Evolutionary conservation across 192 early-diverging fungal species (phyloP).

Genomic region (Phlyctochytrium arcticum): DNA sequence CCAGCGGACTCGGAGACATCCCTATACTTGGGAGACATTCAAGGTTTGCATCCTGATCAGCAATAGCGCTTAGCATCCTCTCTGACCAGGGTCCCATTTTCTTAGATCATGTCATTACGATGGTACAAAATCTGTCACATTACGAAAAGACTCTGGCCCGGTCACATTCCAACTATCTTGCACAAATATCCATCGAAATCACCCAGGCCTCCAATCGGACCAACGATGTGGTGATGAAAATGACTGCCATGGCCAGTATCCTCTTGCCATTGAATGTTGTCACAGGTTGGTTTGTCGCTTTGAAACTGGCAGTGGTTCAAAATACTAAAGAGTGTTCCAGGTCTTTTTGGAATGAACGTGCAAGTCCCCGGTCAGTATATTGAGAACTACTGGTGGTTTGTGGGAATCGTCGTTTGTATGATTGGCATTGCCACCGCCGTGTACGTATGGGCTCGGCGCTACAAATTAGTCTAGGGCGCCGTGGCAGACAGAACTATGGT

Average conservation of each 20-base stretch:
- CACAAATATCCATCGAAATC: slow-evolving; percentile 72
- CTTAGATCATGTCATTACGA: slow-evolving; percentile 70
- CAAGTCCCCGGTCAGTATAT: slow-evolving; percentile 44
- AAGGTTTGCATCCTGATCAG: slow-evolving; percentile 28
- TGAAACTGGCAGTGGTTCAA: neutral
- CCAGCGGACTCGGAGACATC: slow-evolving; percentile 41
- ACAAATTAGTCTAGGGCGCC: slow-evolving; percentile 13
- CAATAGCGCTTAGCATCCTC: neutral
- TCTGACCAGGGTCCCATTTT: neutral
- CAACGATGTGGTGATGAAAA: slow-evolving; percentile 80
- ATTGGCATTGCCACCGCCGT: slow-evolving; percentile 15
- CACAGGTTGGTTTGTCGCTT: slow-evolving; percentile 52
- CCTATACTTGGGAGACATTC: slow-evolving; percentile 61
- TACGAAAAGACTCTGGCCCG: slow-evolving; percentile 71
- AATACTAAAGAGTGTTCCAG: neutral
- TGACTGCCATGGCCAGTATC: slow-evolving; percentile 85
- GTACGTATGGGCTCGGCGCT: slow-evolving; percentile 8
- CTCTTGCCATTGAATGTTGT: slow-evolving; percentile 88
- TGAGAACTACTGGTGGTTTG: slow-evolving; percentile 42
- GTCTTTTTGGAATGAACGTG: slow-evolving; percentile 49
- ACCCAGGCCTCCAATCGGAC: slow-evolving; percentile 68
- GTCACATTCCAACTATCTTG: slow-evolving; percentile 77
- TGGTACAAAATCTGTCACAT: slow-evolving; percentile 63
- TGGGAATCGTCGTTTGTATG: slow-evolving; percentile 35
- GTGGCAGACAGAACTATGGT: too few relatives aligned